Conservation (phyloP, 2,329 filamentous ascomycete species). For the Leptodontidium sp. region DNA sequence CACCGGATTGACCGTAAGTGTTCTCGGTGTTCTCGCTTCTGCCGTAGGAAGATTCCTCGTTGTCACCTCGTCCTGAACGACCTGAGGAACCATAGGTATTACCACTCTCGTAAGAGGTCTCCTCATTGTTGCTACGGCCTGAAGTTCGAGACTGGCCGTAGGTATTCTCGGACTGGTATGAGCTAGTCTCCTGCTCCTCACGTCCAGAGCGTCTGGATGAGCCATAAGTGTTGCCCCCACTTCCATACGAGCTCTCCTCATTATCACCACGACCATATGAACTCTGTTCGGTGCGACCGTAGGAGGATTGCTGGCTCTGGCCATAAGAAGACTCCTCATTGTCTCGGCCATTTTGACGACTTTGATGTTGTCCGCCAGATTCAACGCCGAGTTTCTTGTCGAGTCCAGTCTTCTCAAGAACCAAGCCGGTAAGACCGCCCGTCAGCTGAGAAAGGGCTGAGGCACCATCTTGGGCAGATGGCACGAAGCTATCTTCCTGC, state of each 20-base stretch:
- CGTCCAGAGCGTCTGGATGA: conserved; percentile 12
- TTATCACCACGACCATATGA: conserved; percentile 17
- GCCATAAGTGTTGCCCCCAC: conserved; percentile 20
- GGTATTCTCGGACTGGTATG: conserved; percentile 1
- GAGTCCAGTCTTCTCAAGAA: conserved; percentile 24
- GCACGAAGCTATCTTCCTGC: conserved; percentile 7
- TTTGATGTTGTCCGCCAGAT: background rate
- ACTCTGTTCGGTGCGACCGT: conserved; percentile 2
- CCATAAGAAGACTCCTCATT: conserved; percentile 15
- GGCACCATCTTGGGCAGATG: conserved; percentile 29
- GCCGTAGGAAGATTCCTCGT: conserved; percentile 10
- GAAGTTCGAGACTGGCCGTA: conserved; percentile 8
- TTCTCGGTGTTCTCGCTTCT: background rate
- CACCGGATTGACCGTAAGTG: background rate
- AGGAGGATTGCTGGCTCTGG: conserved; percentile 6
- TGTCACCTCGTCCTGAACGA: background rate
- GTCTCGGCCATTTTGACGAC: conserved; percentile 10
- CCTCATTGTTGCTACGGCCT: conserved; percentile 12
- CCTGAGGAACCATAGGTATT: background rate
- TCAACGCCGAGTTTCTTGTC: conserved; percentile 20
- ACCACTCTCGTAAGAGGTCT: conserved; percentile 15
- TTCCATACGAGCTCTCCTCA: conserved; percentile 20
- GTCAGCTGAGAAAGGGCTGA: conserved; percentile 7
- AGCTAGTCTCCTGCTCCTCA: background rate
- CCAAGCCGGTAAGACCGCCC: conserved; percentile 20